These are phyloP conservation scores for Malassezia equina DNA, from an alignment of 1,284 basidiomycete species.

Conservation along the genomic window DNA sequence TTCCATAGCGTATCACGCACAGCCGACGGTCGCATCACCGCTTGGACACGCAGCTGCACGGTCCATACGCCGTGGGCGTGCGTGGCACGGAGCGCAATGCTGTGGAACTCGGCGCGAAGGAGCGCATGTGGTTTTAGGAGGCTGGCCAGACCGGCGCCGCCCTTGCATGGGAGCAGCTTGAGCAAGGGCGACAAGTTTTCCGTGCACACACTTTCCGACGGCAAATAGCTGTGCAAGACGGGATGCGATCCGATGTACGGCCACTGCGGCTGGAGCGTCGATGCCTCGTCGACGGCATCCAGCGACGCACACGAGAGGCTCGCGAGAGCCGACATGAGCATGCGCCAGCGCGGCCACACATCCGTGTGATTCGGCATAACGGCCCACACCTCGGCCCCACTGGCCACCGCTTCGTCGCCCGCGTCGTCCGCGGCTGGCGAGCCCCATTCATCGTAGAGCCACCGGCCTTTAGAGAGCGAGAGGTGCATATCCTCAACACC, in stretches of 20 bases:
- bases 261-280: conserved; percentile 21
- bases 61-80: conserved; percentile 52
- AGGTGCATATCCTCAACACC: conserved; percentile 76
- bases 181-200: conserved; percentile 94
- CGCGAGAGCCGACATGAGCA: conserved; percentile 73
- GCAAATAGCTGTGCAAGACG: conserved; percentile 22
- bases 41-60: conserved; percentile 67
- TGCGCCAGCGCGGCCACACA: conserved; percentile 56
- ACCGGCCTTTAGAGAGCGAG: conserved; percentile 73
- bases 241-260: conserved; percentile 12
- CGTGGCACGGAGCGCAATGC: conserved; percentile 61
- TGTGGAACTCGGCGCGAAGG: conserved; percentile 79
- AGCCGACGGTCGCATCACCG: conserved; percentile 61
- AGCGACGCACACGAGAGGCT: conserved; percentile 90
- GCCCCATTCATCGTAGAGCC: conserved; percentile 73
- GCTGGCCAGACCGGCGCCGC: conserved; percentile 68
- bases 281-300: conserved; percentile 50
- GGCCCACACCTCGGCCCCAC: conserved; percentile 78
- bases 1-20: conserved; percentile 23
- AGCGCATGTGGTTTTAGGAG: conserved; percentile 75
- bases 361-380: conserved; percentile 46
- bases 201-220: conserved; percentile 57
- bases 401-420: conserved; percentile 57
- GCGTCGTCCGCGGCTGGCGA: conserved; percentile 15
- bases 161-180: conserved; percentile 83